Percentiles rank a stretch among this genome's conserved stretches.
phyloP scores from a whole-genome alignment of 2,329 filamentous ascomycete genomes.

The Huntiella decipiens region DNA sequence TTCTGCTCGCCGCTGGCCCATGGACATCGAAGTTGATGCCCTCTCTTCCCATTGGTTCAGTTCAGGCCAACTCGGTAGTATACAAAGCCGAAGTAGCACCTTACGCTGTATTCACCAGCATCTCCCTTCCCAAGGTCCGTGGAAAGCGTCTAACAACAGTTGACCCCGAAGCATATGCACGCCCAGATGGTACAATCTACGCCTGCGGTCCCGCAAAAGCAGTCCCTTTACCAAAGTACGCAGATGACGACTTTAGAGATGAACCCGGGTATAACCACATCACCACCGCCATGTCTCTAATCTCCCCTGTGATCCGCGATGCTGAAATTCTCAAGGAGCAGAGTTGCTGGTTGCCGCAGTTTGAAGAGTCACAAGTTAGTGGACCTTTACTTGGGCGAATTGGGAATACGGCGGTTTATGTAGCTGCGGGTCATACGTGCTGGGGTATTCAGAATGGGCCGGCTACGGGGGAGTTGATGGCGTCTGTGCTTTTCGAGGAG shows the following conservation, averaged over 20 bases:
- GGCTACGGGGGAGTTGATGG: conserved; percentile 65
- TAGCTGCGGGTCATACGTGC: conserved; percentile 85
- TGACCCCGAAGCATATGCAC: conserved; percentile 82
- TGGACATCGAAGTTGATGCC: conserved; percentile 45
- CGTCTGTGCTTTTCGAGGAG: conserved; percentile 15
- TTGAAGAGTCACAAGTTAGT: conserved; percentile 35
- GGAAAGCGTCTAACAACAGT: conserved; percentile 27
- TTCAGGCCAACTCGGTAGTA: conserved; percentile 47
- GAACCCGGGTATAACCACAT: conserved; percentile 66
- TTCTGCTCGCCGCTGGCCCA: conserved; percentile 38
- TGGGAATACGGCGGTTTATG: conserved; percentile 50
- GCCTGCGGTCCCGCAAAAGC: conserved; percentile 83
- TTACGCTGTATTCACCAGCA: conserved; percentile 73
- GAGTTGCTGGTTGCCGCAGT: conserved; percentile 78
- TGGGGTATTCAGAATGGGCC: conserved; percentile 97
- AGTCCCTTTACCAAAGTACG: conserved; percentile 55
- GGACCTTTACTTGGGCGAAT: conserved; percentile 66
- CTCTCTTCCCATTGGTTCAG: conserved; percentile 34
- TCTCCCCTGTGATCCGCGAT: conserved; percentile 46
- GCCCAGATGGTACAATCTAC: conserved; percentile 78
- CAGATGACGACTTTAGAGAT: conserved; percentile 60
- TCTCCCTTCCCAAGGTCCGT: conserved; percentile 39
- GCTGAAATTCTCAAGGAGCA: conserved; percentile 57
- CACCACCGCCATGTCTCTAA: conserved; percentile 51
- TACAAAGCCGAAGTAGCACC: conserved; percentile 46